Base-by-base conservation (phyloP, 495 filamentous ascomycete genomes). In the Podospora anserina region DNA sequence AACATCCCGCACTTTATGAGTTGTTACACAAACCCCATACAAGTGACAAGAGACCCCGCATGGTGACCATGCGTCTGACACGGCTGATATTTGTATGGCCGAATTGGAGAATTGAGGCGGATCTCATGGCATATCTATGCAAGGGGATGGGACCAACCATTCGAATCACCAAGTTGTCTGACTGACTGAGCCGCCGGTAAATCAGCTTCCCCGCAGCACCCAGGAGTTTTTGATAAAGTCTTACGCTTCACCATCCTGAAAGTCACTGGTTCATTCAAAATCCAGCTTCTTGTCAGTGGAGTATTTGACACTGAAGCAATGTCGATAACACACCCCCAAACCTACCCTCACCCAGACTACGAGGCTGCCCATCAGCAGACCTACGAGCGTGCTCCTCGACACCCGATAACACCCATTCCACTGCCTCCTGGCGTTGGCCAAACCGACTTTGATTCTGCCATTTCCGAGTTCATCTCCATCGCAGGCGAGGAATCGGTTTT, bases 361-460 rank as follows among this genome's bases (percentile, higher is more conserved):
- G 69, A 77, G 58, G 69, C 64, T 19, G 71, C 73, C 18, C 75
- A 75, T 63, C 57, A 56, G 28, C 64, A 56, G 9, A 75, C 73
- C 16, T 77, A 71, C 63, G 73, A 75, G 44, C 71, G 71, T 13
- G 23, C 15, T 1, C 71, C 75, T 0, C 68, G 71, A 2, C 69
- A 68, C 19, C 70, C 73, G 26, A 74, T 77, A 66, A 61, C 49
- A 23, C 56, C 64, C 7, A 78, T 82, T 5, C 39, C 39, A 2
- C 73, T 84, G 2, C 82, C 82, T 0, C 81, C 81, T 1, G 82
- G 80, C 4, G 76, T 83, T 7, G 69, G 73, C 19, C 66, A 72
- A n/a, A 72, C 72, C 5, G 71, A 74, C 62, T 79, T 78, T 58
- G 72, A 71, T 34, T 61, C 65, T 20, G 72, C 78, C 15, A 71